These are phyloP conservation scores for Aspergillus ustus DNA, from an alignment of 2,329 filamentous ascomycete genomes.

Conservation along the genomic window DNA sequence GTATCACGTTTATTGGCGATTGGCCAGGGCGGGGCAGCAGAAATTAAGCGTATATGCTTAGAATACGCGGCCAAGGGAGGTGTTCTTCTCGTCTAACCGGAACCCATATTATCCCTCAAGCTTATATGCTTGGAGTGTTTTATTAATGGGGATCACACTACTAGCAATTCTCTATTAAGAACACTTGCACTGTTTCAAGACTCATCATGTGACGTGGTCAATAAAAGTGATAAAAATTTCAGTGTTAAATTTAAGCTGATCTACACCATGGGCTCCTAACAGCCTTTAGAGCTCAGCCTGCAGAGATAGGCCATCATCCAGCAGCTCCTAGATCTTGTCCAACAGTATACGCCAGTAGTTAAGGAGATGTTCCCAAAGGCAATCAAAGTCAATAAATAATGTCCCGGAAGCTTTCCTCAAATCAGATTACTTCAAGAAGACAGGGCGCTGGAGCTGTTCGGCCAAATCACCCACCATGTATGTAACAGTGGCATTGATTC, in stretches of 20 bases:
- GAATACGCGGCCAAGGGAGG: constrained; percentile 58
- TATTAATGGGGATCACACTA: constrained; percentile 14
- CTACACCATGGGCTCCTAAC: constrained; percentile 63
- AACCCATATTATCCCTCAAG: constrained; percentile 67
- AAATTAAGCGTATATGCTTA: constrained; percentile 46
- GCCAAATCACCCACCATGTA: constrained; percentile 39
- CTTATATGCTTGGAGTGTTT: constrained; percentile 62
- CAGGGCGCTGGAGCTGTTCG: constrained; percentile 35
- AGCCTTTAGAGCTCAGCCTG: constrained; percentile 56
- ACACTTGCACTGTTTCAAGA: constrained; percentile 19
- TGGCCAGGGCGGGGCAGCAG: constrained; percentile 28
- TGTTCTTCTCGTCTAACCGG: constrained; percentile 65
- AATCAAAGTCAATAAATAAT: constrained; percentile 48
- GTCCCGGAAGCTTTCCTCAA: constrained; percentile 50
- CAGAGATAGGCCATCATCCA: constrained; percentile 63
- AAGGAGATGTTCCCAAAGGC: constrained; percentile 39
- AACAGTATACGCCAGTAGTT: constrained; percentile 33
- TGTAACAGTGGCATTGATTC: constrained; percentile 51
- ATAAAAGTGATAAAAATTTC: constrained; percentile 69
- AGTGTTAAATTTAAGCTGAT: constrained; percentile 65
- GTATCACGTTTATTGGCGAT: constrained; percentile 55
- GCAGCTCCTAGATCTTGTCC: constrained; percentile 54
- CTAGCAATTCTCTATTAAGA: constrained; percentile 17
- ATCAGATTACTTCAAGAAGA: constrained; percentile 54
- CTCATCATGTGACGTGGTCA: constrained; percentile 60